These are phyloP conservation scores for Bonnemaisonia californica DNA, from an alignment of 31 red algal species.

Conservation along the genomic window DNA sequence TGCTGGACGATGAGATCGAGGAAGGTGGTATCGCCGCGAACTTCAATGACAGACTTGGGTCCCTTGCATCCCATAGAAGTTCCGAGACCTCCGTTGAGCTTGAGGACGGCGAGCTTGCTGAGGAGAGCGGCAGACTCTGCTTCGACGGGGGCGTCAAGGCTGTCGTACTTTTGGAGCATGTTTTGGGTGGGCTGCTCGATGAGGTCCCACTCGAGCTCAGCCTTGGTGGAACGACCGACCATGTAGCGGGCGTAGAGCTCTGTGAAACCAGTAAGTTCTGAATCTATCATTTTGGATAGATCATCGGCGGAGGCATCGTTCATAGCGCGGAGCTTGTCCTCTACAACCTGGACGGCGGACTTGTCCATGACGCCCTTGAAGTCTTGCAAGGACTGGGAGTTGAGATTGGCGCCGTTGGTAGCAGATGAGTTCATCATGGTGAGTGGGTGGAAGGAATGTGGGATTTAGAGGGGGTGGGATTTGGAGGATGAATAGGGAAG, in stretches of 20 bases:
- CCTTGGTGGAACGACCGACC: slow-evolving; percentile 82
- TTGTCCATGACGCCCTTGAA: slow-evolving; percentile 87
- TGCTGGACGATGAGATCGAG: slow-evolving; percentile 99
- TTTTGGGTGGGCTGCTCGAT: slow-evolving; percentile 92
- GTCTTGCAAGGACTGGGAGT: slow-evolving; percentile 69
- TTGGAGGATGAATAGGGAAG: too few relatives aligned
- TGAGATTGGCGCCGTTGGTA: slow-evolving; percentile 36
- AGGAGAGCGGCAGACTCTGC: slow-evolving; percentile 63
- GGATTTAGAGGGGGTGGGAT: too few relatives aligned
- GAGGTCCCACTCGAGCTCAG: slow-evolving; percentile 87
- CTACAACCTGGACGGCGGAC: slow-evolving; percentile 58
- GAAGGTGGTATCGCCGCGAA: slow-evolving; percentile 95
- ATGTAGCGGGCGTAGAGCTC: slow-evolving; percentile 92
- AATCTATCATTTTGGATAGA: slow-evolving; percentile 79
- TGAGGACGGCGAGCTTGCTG: slow-evolving; percentile 95
- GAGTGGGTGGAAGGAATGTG: too few relatives aligned
- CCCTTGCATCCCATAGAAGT: slow-evolving; percentile 99
- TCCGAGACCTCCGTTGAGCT: slow-evolving; percentile 99
- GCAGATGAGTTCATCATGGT: slow-evolving; percentile 8
- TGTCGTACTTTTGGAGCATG: slow-evolving; percentile 89
- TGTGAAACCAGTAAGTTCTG: slow-evolving; percentile 84
- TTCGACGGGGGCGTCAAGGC: slow-evolving; percentile 46
- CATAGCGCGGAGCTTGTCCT: slow-evolving; percentile 72
- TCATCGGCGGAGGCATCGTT: slow-evolving; percentile 56
- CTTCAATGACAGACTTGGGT: slow-evolving; percentile 98